phyloP scores from a whole-genome alignment of 2,329 filamentous ascomycete species.

The Stemphylium beticola region DNA sequence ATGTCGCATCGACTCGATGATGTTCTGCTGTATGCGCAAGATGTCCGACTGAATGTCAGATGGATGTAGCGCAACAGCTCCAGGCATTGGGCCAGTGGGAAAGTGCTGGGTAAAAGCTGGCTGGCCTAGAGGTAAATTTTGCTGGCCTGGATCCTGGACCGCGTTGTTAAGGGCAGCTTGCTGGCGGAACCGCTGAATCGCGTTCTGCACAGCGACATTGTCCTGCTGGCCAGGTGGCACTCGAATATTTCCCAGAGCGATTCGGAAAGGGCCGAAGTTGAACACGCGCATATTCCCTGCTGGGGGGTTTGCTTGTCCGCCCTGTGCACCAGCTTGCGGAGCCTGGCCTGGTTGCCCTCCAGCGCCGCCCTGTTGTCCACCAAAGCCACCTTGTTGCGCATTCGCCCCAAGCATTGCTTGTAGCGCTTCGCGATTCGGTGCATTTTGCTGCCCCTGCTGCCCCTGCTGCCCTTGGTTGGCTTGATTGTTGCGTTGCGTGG shows the following conservation, averaged over 20 bases:
- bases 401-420: slow-evolving; percentile 29
- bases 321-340: slow-evolving; percentile 20
- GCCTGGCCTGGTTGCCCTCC: slow-evolving; percentile 25
- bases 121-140: slow-evolving; percentile 20
- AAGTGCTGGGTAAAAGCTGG: slow-evolving; percentile 18
- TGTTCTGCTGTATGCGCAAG: slow-evolving; percentile 46
- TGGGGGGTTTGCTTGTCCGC: slow-evolving; percentile 30
- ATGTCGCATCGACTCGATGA: slow-evolving; percentile 44
- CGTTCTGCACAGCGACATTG: slow-evolving; percentile 31
- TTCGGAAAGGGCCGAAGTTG: slow-evolving; percentile 45
- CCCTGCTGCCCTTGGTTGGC: slow-evolving; percentile 32
- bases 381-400: slow-evolving; percentile 22
- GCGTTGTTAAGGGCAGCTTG: slow-evolving; percentile 30
- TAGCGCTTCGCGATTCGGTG: slow-evolving; percentile 22
- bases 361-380: slow-evolving; percentile 23
- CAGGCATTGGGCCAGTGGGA: slow-evolving; percentile 22
- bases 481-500: slow-evolving; percentile 35
- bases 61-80: slow-evolving; percentile 36
- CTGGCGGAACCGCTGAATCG: slow-evolving; percentile 33
- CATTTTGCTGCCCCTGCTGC: slow-evolving; percentile 27
- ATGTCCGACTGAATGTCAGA: slow-evolving; percentile 46
- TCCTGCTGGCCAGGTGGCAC: slow-evolving; percentile 35
- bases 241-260: slow-evolving; percentile 45
- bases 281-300: slow-evolving; percentile 45
- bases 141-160: slow-evolving; percentile 28